Percentiles rank a stretch among this genome's conserved stretches.
Evolutionary conservation across 345 rosid genomes (phyloP).

Genomic region (Citrus mangshanensis): DNA sequence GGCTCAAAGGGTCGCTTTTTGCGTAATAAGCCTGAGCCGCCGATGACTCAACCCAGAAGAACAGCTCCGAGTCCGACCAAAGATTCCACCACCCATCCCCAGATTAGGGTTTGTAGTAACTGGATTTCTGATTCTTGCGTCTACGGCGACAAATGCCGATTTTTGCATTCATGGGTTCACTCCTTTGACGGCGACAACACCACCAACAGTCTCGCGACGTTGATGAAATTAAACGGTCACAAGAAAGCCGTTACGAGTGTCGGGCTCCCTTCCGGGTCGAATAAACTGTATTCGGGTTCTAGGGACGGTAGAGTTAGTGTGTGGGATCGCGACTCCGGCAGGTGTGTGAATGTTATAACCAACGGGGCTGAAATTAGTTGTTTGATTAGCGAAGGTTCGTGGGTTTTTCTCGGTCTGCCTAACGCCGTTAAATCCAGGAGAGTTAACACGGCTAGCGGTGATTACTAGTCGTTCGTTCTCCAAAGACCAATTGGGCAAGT

Average conservation of each 20-base stretch:
- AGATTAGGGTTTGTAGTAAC: neutral
- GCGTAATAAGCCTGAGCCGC: neutral
- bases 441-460: neutral
- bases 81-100: neutral
- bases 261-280: constrained; percentile 15
- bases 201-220: neutral
- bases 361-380: neutral
- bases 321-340: constrained; percentile 7
- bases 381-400: neutral
- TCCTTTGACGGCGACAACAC: neutral
- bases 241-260: neutral
- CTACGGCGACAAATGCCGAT: neutral
- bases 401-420: neutral
- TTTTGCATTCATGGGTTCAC: neutral
- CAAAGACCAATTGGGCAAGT: neutral
- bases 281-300: constrained; percentile 6
- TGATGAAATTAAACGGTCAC: neutral
- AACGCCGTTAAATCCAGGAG: neutral
- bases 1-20: constrained; percentile 2
- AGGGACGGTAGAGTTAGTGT: constrained; percentile 6
- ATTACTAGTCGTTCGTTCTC: neutral
- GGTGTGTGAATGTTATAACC: neutral
- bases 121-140: neutral
- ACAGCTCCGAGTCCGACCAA: neutral
- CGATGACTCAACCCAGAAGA: neutral